Conservation (phyloP, 306 rosid genomes). For the Fragaria iinumae region DNA sequence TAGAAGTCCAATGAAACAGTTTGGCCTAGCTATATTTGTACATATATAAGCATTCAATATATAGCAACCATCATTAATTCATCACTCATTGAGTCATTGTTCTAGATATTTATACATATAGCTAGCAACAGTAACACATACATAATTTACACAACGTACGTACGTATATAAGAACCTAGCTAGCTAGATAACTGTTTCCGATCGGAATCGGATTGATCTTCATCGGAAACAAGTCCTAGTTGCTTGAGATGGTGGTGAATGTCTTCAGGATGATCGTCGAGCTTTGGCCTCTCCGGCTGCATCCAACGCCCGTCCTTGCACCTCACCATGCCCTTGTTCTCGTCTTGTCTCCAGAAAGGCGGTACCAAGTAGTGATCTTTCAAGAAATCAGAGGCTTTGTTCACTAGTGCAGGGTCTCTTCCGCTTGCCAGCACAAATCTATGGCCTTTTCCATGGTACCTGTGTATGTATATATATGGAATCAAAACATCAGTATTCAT, state of each 20-base stretch:
- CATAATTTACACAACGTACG: background rate
- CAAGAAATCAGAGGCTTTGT: constrained; percentile 71
- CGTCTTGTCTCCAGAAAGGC: constrained; percentile 76
- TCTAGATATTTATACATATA: background rate
- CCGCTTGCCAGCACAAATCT: constrained; percentile 71
- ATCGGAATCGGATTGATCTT: background rate
- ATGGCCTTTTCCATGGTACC: constrained; percentile 73
- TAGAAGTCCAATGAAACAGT: background rate
- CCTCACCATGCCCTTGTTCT: constrained; percentile 78
- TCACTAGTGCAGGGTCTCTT: constrained; percentile 87
- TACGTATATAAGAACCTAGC: background rate
- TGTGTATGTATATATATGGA: constrained; percentile 9
- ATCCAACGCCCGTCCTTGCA: constrained; percentile 74
- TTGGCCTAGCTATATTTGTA: too few relatives aligned
- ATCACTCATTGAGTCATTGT: background rate
- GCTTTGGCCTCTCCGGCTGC: constrained; percentile 68
- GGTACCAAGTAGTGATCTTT: constrained; percentile 84
- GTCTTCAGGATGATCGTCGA: constrained; percentile 59
- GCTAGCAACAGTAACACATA: background rate
- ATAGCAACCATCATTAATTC: background rate
- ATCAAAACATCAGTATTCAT: background rate
- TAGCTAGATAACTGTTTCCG: background rate
- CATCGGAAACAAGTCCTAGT: constrained; percentile 35
- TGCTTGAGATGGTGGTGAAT: constrained; percentile 48
- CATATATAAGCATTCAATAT: too few relatives aligned